Evolutionary conservation across 192 early-diverging fungal species (phyloP).

Genomic region (Gryganskiella cystojenkinii): DNA sequence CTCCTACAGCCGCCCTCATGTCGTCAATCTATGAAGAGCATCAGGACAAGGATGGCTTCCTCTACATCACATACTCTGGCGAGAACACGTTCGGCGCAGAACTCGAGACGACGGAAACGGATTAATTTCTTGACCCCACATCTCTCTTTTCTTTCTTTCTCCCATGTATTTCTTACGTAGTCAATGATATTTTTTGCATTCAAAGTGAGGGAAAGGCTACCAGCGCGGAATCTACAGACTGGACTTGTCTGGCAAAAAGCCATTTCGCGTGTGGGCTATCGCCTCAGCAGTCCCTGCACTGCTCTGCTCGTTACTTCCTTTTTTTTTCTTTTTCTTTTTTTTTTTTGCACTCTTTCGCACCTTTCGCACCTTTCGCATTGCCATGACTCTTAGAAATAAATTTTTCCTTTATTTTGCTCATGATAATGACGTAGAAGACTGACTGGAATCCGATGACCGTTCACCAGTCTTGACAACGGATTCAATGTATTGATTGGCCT

Average conservation of each 20-base stretch:
- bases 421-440: no score
- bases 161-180: background rate
- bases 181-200: no score
- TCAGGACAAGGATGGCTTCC: slow-evolving; percentile 98
- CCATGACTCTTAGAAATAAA: no score
- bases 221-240: no score
- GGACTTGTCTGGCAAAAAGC: no score
- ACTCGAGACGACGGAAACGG: slow-evolving; percentile 14
- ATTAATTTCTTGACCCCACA: slow-evolving; percentile 6
- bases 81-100: slow-evolving; percentile 85
- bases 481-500: slow-evolving; percentile 38
- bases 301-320: no score
- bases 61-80: slow-evolving; percentile 94
- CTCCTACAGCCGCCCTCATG: slow-evolving; percentile 94
- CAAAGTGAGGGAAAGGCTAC: no score
- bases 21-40: slow-evolving; percentile 96
- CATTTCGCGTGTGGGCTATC: no score
- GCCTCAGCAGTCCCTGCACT: no score
- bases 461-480: slow-evolving; percentile 32
- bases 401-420: no score
- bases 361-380: background rate
- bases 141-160: slow-evolving; percentile 9
- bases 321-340: slow-evolving; percentile 1
- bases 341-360: background rate
- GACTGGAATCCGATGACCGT: slow-evolving; percentile 1